A percentile compares a stretch with the other conserved stretches of the same genome.
phyloP scores from a whole-genome alignment of 305 asterid species.

The Fraxinus sp. region DNA sequence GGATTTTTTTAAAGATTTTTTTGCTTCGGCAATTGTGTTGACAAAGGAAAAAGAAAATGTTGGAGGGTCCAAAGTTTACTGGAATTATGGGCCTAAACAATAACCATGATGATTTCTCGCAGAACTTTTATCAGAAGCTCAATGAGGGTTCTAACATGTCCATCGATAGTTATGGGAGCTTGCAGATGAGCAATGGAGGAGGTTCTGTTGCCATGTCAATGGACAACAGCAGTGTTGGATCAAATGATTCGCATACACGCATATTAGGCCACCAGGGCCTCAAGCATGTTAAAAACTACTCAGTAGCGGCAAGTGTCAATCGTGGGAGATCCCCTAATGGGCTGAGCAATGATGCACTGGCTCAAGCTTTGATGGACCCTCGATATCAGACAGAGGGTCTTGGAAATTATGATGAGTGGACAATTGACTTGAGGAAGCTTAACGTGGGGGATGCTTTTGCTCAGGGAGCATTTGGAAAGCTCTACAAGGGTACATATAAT shows the following conservation, averaged over 20 bases:
- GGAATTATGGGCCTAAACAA: constrained; percentile 79
- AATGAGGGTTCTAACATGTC: constrained; percentile 96
- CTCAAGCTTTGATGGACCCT: constrained; percentile 87
- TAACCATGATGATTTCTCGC: constrained; percentile 71
- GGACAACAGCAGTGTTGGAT: constrained; percentile 94
- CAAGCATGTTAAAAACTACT: constrained; percentile 73
- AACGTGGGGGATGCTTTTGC: constrained; percentile 97
- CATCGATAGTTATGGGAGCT: constrained; percentile 80
- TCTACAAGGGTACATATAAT: constrained; percentile 81
- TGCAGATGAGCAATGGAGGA: constrained; percentile 94
- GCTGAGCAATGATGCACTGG: constrained; percentile 84
- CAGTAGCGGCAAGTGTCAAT: constrained; percentile 79
- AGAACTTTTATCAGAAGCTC: constrained; percentile 85
- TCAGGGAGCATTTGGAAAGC: constrained; percentile 98
- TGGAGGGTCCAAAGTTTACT: constrained; percentile 83
- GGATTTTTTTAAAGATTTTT: constrained; percentile 20
- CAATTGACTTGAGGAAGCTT: constrained; percentile 86
- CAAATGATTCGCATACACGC: constrained; percentile 85
- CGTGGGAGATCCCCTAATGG: constrained; percentile 67
- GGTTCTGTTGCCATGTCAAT: constrained; percentile 94
- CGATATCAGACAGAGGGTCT: constrained; percentile 82
- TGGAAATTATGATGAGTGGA: constrained; percentile 89
- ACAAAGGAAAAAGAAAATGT: constrained; percentile 44
- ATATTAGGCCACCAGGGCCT: constrained; percentile 88
- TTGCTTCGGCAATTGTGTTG: constrained; percentile 19